A percentile compares a stretch with the other conserved stretches of the same genome.
phyloP scores from a whole-genome alignment of 805 yeast species.

The Wickerhamomyces bovis region DNA sequence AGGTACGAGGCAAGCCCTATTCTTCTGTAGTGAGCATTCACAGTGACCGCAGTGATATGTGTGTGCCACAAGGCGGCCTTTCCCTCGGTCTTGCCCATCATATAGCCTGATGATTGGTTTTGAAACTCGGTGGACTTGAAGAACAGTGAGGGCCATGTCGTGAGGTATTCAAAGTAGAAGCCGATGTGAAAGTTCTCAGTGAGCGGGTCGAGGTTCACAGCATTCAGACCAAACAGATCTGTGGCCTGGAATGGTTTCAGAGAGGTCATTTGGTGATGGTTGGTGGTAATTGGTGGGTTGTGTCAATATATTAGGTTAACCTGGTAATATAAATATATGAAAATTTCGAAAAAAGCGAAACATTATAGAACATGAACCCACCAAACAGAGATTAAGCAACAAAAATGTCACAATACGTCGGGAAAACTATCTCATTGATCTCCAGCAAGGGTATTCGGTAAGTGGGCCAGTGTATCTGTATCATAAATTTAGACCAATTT shows the following conservation, averaged over 20 bases:
- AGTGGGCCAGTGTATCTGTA: too few relatives aligned
- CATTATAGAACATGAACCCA: too few relatives aligned
- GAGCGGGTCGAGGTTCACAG: conserved; percentile 78
- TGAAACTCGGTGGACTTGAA: conserved; percentile 60
- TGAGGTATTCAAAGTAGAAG: conserved; percentile 78
- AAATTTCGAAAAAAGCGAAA: not conserved
- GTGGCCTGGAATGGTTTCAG: conserved; percentile 82
- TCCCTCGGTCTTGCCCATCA: conserved; percentile 98
- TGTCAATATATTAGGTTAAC: too few relatives aligned
- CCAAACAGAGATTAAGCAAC: not conserved
- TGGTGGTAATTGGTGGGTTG: not conserved
- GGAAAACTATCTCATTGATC: conserved; percentile 78
- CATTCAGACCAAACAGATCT: conserved; percentile 66
- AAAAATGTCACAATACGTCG: conserved; percentile 85
- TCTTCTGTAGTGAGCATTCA: conserved; percentile 75
- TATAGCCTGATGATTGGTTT: conserved; percentile 50
- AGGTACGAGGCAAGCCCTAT: conserved; percentile 79
- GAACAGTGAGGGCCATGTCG: conserved; percentile 83
- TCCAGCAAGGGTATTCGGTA: conserved; percentile 68
- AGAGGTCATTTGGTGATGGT: conserved; percentile 64
- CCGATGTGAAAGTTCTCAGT: conserved; percentile 87
- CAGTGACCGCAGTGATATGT: conserved; percentile 94
- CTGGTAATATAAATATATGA: too few relatives aligned
- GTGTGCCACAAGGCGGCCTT: conserved; percentile 84
- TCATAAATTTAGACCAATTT: too few relatives aligned